Base-by-base conservation (phyloP, 2,329 filamentous ascomycete species). In the Botrytis squamosa region DNA sequence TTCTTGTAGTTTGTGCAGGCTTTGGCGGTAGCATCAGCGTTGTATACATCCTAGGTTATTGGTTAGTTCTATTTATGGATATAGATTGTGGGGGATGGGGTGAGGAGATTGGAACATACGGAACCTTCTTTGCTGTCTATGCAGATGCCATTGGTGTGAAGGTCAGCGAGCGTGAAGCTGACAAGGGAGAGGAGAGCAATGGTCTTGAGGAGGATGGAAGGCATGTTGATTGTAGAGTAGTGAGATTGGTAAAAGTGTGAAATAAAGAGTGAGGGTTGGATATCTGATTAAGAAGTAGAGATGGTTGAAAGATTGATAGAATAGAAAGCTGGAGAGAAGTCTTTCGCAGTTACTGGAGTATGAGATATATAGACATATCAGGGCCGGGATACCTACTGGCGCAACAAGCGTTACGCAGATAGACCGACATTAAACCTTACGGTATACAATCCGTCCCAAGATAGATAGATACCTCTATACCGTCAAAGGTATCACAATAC, bases 131-230 rank as follows among this genome's bases (percentile, higher is more conserved):
- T 36, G 52, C 2, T 4, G 25, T 72, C 29, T 49, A 52, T 25
- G 25, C 71, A 72, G 4, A 68, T 33, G 14, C 52, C 63, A 18
- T 33, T 68, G 10, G 4, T 14, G 33, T 72, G 71, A 4, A 62
- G 18, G n/a, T 72, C 71, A 38, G 71, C 71, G 14, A 67, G 57
- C 12, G 71, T 52, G 42, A 72, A 46, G 55, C 64, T 40, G 71
- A 55, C 22, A 55, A 72, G 55, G 10, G 71, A 33, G 22, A 72
- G 71, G n/a, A 72, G 44, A 38, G 33, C 40, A 16, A 72, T 9
- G 22, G 71, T 33, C 52, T 68, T 68, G 63, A 72, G 22, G 20
- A 72, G 55, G 40, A 52, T 20, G 52, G n/a, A 67, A 62, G n/a
- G 29, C 71, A 72, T 72, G 9, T 16, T 72, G 33, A 40, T 36